These are phyloP conservation scores for Coemansia sp. DNA, from an alignment of 192 early-diverging fungal species.

Conservation along the genomic window DNA sequence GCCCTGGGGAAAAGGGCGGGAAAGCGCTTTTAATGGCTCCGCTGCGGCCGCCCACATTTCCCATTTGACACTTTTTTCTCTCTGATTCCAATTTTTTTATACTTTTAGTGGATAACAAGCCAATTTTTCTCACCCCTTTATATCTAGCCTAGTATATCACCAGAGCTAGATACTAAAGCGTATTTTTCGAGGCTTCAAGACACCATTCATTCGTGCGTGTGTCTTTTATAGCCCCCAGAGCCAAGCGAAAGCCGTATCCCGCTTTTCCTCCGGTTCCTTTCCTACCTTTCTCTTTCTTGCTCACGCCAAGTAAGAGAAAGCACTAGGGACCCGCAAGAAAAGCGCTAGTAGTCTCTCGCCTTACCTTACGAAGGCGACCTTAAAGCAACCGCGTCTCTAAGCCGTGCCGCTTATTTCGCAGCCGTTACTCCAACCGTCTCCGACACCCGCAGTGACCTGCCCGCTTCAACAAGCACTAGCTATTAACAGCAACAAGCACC, in stretches of 20 bases:
- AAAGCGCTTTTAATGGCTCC: constrained; percentile 8
- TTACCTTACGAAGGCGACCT: neutral
- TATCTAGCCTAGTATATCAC: no score
- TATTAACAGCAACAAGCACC: neutral
- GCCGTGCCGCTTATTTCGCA: constrained; percentile 4
- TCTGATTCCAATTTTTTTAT: constrained; percentile 3
- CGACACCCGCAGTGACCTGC: constrained; percentile 7
- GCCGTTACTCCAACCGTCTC: constrained; percentile 7
- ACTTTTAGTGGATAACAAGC: constrained; percentile 2
- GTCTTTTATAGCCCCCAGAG: no score
- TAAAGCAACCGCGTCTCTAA: neutral
- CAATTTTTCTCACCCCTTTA: constrained; percentile 9
- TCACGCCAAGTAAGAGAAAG: constrained; percentile 4
- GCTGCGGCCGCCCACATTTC: constrained; percentile 20
- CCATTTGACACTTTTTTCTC: constrained; percentile 3
- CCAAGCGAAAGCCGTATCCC: neutral
- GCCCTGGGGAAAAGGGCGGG: neutral
- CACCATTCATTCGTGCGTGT: no score
- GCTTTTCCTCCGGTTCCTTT: neutral
- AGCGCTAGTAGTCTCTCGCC: neutral
- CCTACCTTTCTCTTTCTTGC: constrained; percentile 6
- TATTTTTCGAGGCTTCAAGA: no score
- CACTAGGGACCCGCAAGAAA: neutral
- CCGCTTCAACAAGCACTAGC: neutral
- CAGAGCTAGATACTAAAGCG: no score